Conservation (phyloP, 1,139 yeast species). For the Saccharomyces hybrid region DNA sequence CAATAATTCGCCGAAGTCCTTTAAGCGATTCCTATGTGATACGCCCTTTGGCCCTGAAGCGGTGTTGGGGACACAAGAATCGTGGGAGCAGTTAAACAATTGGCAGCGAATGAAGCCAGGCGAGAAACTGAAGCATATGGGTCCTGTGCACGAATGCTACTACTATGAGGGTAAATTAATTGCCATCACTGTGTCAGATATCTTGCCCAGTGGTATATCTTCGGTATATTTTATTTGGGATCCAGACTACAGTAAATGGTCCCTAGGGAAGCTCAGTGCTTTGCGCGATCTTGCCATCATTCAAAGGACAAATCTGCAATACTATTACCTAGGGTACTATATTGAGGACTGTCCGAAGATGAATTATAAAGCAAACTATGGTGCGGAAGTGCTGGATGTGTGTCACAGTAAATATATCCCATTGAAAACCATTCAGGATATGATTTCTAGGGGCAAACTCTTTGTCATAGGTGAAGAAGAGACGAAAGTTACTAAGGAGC, state of each 20-base stretch:
- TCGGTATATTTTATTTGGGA: constrained; percentile 89
- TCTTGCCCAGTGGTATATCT: constrained; percentile 69
- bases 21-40: constrained; percentile 60
- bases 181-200: constrained; percentile 73
- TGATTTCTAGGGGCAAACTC: constrained; percentile 38
- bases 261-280: constrained; percentile 75
- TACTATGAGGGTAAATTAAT: constrained; percentile 55
- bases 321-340: constrained; percentile 70
- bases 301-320: constrained; percentile 34
- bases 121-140: constrained; percentile 30
- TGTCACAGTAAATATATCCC: constrained; percentile 42
- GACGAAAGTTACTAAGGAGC: constrained; percentile 3
- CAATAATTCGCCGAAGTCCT: constrained; percentile 41
- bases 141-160: constrained; percentile 70
- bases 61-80: constrained; percentile 23
- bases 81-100: constrained; percentile 31
- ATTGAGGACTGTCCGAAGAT: constrained; percentile 75
- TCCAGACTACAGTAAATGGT: constrained; percentile 63
- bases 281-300: constrained; percentile 57
- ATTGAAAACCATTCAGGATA: constrained; percentile 33
- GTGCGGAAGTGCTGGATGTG: constrained; percentile 61
- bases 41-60: constrained; percentile 46
- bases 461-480: constrained; percentile 31
- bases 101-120: constrained; percentile 27
- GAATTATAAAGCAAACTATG: constrained; percentile 73